A percentile compares a stretch with the other conserved stretches of the same genome.
These are phyloP conservation scores for Gracilaria domingensis DNA, from an alignment of 23 red algal genomes.

Conservation along the genomic window DNA sequence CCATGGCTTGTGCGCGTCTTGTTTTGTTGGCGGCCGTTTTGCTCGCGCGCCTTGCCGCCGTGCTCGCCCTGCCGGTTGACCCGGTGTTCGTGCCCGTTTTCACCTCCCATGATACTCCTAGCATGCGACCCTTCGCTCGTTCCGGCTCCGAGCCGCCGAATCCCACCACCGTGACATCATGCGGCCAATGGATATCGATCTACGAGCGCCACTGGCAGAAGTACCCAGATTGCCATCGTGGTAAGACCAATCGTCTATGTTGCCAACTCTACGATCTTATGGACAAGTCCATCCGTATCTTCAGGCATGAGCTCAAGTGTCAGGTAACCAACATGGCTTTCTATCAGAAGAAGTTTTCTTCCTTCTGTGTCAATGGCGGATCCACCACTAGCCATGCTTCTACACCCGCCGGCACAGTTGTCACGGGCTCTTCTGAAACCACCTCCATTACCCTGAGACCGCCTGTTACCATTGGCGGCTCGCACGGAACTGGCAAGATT, in stretches of 20 bases:
- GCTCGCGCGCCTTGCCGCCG: neutral
- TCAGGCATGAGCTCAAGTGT: slow-evolving; percentile 37
- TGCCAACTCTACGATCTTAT: slow-evolving; percentile 62
- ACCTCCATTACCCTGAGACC: slow-evolving; percentile 2
- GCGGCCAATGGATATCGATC: slow-evolving; percentile 43
- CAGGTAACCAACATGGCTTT: slow-evolving; percentile 47
- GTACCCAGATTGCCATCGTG: slow-evolving; percentile 43
- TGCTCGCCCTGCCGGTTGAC: neutral
- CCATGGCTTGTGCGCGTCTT: neutral
- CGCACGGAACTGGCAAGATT: slow-evolving; percentile 35
- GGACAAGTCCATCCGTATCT: slow-evolving; percentile 60
- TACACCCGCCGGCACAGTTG: neutral
- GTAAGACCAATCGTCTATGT: slow-evolving; percentile 23
- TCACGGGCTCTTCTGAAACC: neutral
- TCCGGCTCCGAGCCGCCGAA: slow-evolving; percentile 9
- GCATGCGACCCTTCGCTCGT: slow-evolving; percentile 16
- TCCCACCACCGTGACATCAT: slow-evolving; percentile 19
- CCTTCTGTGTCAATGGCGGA: slow-evolving; percentile 14
- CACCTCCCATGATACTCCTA: slow-evolving; percentile 17
- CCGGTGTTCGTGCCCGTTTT: neutral
- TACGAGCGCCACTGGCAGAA: slow-evolving; percentile 52
- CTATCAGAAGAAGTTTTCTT: slow-evolving; percentile 26
- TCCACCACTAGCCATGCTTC: slow-evolving; percentile 5
- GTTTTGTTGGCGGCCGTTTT: neutral
- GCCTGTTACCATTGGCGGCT: slow-evolving; percentile 2